Conservation (phyloP, 2,329 filamentous ascomycete genomes). For the Pestalotiopsis sp. region DNA sequence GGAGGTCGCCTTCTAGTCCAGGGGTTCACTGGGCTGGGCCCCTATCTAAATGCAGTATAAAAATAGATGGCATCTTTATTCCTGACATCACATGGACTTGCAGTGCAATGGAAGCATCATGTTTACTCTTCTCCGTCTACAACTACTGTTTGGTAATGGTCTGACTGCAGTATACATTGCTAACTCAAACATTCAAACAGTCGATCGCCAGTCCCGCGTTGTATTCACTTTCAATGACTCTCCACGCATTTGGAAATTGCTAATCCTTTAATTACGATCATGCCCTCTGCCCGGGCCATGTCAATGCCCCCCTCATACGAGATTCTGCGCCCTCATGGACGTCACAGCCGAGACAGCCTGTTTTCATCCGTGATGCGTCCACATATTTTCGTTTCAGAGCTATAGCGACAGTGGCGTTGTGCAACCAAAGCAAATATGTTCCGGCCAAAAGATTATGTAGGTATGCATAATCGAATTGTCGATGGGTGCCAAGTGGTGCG, state of each 20-base stretch:
- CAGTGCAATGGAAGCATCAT: not conserved
- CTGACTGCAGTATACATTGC: too few relatives aligned
- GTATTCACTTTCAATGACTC: not conserved
- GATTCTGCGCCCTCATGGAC: not conserved
- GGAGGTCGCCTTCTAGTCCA: not conserved
- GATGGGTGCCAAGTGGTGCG: too few relatives aligned
- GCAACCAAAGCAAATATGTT: too few relatives aligned
- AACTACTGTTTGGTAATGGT: not conserved
- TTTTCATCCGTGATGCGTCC: not conserved
- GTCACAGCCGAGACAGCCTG: not conserved
- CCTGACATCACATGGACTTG: not conserved
- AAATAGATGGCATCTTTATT: not conserved
- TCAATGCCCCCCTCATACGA: not conserved
- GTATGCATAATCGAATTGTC: too few relatives aligned
- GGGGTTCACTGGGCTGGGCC: not conserved
- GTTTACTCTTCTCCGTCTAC: not conserved
- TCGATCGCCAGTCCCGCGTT: too few relatives aligned
- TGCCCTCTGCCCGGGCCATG: not conserved
- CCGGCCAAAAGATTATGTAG: too few relatives aligned
- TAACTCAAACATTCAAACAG: too few relatives aligned
- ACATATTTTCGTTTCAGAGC: not conserved
- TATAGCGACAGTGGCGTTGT: not conserved
- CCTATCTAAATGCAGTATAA: not conserved
- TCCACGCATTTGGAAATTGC: not conserved
- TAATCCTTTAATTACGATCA: not conserved